Evolutionary conservation across 148 eudicot species (phyloP).

Genomic region (Chenopodium formosanum): DNA sequence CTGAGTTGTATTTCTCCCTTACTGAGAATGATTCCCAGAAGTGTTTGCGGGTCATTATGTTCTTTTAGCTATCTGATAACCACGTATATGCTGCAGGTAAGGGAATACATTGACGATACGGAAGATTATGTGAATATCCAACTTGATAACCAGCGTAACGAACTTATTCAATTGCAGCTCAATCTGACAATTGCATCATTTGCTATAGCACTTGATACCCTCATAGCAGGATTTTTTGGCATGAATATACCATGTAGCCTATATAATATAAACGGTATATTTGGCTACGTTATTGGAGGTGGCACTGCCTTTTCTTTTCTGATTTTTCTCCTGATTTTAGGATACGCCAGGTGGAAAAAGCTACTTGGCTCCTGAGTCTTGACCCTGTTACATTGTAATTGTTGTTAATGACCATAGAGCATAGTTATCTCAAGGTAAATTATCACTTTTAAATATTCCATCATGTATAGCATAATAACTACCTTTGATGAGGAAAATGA

Average conservation of each 20-base stretch:
- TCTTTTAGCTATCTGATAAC: not conserved
- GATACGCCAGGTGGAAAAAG: conserved; percentile 94
- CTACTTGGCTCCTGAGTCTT: conserved; percentile 76
- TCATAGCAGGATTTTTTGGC: conserved; percentile 65
- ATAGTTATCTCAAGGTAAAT: not conserved
- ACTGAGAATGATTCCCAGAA: too few species aligned
- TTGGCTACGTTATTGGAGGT: conserved; percentile 33
- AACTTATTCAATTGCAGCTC: conserved; percentile 87
- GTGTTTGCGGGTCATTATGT: not conserved
- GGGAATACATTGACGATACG: conserved; percentile 95
- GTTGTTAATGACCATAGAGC: not conserved
- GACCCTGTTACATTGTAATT: conserved; percentile 15
- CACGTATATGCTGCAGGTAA: conserved; percentile 46
- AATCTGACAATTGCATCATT: conserved; percentile 75
- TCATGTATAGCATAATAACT: not conserved
- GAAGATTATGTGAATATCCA: conserved; percentile 97
- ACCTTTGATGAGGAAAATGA: not conserved
- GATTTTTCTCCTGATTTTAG: conserved; percentile 66
- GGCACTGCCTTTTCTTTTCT: conserved; percentile 43
- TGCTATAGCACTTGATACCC: conserved; percentile 64
- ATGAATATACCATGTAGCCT: conserved; percentile 70
- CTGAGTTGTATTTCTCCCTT: too few species aligned
- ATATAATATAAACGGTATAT: conserved; percentile 40
- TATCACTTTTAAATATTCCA: not conserved
- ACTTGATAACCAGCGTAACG: conserved; percentile 93